phyloP scores from a whole-genome alignment of 2,329 filamentous ascomycete species.

The Monosporascus ibericus region DNA sequence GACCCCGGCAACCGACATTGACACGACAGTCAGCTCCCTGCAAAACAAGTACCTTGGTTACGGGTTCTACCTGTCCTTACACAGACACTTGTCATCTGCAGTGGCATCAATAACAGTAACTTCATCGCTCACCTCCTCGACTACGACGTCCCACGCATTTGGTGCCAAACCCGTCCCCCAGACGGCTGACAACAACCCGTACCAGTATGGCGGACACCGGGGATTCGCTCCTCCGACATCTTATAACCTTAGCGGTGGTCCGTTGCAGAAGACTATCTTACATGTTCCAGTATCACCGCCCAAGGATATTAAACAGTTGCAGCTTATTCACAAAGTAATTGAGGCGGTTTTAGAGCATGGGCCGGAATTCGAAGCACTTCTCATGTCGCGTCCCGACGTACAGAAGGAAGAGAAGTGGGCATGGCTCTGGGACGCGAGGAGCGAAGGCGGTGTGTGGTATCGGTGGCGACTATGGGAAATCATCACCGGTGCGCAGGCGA shows the following conservation, averaged over 20 bases:
- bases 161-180: slow-evolving; percentile 64
- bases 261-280: slow-evolving; percentile 39
- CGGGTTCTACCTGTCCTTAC: slow-evolving; percentile 74
- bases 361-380: slow-evolving; percentile 80
- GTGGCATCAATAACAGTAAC: slow-evolving; percentile 41
- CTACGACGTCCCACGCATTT: slow-evolving; percentile 58
- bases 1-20: slow-evolving; percentile 77
- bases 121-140: slow-evolving; percentile 34
- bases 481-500: slow-evolving; percentile 56
- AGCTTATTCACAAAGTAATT: slow-evolving; percentile 81
- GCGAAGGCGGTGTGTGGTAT: slow-evolving; percentile 79
- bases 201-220: slow-evolving; percentile 41
- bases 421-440: slow-evolving; percentile 86
- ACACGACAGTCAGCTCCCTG: slow-evolving; percentile 67
- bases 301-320: slow-evolving; percentile 69
- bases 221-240: slow-evolving; percentile 74
- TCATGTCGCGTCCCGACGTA: slow-evolving; percentile 82
- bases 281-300: slow-evolving; percentile 72
- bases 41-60: slow-evolving; percentile 82
- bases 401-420: slow-evolving; percentile 86
- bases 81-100: slow-evolving; percentile 76
- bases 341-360: slow-evolving; percentile 76
- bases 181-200: slow-evolving; percentile 26
- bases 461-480: slow-evolving; percentile 87
- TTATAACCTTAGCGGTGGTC: slow-evolving; percentile 44